Conservation (phyloP, 495 filamentous ascomycete genomes). For the Aspergillus asperescens region DNA sequence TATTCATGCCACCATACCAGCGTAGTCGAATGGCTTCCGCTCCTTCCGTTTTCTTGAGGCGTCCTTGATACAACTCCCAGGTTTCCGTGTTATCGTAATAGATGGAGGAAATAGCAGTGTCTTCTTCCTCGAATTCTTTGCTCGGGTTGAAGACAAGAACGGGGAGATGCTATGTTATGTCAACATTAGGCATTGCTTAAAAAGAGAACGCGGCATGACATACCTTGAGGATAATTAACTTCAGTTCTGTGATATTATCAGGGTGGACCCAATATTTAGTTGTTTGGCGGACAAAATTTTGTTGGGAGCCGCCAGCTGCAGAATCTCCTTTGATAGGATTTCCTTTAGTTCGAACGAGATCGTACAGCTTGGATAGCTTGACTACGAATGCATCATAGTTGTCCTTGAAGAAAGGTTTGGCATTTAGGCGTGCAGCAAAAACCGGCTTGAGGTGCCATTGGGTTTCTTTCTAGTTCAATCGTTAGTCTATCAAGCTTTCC, state of each 20-base stretch:
- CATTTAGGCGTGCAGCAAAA: conserved; percentile 87
- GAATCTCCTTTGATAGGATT: conserved; percentile 89
- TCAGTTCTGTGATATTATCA: conserved; percentile 97
- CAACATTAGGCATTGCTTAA: neutral
- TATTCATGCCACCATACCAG: conserved; percentile 97
- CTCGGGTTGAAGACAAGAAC: conserved; percentile 95
- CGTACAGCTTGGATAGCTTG: conserved; percentile 92
- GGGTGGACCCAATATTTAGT: conserved; percentile 99
- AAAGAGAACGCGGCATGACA: neutral
- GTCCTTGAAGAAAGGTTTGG: conserved; percentile 96
- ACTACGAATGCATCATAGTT: conserved; percentile 97
- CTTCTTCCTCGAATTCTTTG: conserved; percentile 88
- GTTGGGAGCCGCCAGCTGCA: conserved; percentile 83
- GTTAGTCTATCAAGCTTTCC: conserved; percentile 11
- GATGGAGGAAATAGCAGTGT: conserved; percentile 94
- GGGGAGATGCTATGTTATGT: conserved; percentile 64
- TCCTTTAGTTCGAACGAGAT: conserved; percentile 85
- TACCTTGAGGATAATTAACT: conserved; percentile 90
- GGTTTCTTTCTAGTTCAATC: conserved; percentile 71
- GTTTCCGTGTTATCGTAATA: conserved; percentile 94
- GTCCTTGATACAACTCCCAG: conserved; percentile 89
- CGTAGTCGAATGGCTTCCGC: conserved; percentile 93
- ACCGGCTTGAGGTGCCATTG: conserved; percentile 89
- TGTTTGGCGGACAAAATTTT: conserved; percentile 93
- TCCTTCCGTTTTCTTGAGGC: conserved; percentile 94